Conservation (phyloP, 2,329 filamentous ascomycete species). For the Zelopaecilomyces penicillatus region DNA sequence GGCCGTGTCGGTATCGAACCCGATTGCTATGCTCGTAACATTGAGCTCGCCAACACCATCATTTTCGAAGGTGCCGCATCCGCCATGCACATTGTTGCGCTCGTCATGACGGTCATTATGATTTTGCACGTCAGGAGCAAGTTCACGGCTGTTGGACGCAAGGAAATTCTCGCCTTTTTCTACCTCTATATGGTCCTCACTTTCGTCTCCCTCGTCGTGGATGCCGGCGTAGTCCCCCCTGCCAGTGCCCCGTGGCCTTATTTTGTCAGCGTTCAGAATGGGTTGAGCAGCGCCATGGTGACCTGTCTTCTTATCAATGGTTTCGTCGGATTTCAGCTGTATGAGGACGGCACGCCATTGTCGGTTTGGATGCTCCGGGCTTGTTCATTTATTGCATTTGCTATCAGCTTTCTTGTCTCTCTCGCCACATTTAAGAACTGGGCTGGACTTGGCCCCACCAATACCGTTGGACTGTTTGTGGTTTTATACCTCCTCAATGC, state of each 20-base stretch:
- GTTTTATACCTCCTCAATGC: conserved; percentile 88
- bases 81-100: conserved; percentile 83
- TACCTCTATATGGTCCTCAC: conserved; percentile 92
- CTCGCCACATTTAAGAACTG: conserved; percentile 89
- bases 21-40: conserved; percentile 86
- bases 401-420: conserved; percentile 77
- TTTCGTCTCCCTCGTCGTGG: conserved; percentile 79
- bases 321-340: conserved; percentile 96
- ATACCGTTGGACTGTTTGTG: conserved; percentile 82
- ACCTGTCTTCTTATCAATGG: conserved; percentile 92
- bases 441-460: conserved; percentile 76
- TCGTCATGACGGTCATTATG: conserved; percentile 95
- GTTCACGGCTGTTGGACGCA: conserved; percentile 85
- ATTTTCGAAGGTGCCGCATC: conserved; percentile 92
- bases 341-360: conserved; percentile 89
- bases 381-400: conserved; percentile 71
- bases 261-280: conserved; percentile 82
- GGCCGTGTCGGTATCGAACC: conserved; percentile 72
- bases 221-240: conserved; percentile 85
- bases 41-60: conserved; percentile 95
- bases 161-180: conserved; percentile 81
- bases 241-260: conserved; percentile 76
- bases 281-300: conserved; percentile 75
- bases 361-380: conserved; percentile 88
- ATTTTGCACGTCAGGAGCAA: conserved; percentile 94